Conservation (phyloP, 257 asterid species). For the Cynanchum wilfordii region DNA sequence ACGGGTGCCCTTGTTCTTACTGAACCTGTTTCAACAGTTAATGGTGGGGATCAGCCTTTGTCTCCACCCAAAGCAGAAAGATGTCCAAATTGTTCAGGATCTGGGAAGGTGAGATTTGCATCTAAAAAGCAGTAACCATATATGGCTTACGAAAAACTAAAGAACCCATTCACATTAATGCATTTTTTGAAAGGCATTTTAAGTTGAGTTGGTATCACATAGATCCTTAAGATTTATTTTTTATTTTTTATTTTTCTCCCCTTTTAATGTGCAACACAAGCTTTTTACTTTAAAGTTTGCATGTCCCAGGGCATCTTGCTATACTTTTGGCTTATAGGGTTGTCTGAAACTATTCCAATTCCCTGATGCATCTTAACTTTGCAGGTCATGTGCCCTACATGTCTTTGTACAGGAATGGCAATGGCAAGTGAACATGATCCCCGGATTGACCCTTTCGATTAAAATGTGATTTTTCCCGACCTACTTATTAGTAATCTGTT, state of each 20-base stretch:
- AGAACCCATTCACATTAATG: background rate
- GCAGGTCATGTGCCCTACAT: slow-evolving; percentile 97
- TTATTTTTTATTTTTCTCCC: too few relatives aligned
- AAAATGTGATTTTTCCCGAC: slow-evolving; percentile 1
- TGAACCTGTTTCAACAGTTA: slow-evolving; percentile 59
- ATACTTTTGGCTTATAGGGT: background rate
- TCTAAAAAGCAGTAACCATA: background rate
- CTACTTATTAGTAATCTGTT: background rate
- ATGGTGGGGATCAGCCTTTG: slow-evolving; percentile 44
- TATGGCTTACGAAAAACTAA: background rate
- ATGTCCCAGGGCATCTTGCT: background rate
- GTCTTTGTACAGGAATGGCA: slow-evolving; percentile 97
- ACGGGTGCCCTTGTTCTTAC: slow-evolving; percentile 74
- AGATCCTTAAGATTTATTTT: background rate
- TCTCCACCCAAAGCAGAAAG: slow-evolving; percentile 75
- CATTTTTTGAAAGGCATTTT: background rate
- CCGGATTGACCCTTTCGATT: slow-evolving; percentile 85
- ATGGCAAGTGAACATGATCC: slow-evolving; percentile 98
- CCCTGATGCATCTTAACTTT: slow-evolving; percentile 7
- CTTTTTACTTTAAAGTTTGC: background rate
- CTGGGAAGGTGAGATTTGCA: slow-evolving; percentile 69
- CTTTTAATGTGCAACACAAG: background rate
- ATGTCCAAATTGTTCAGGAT: slow-evolving; percentile 83
- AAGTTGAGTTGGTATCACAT: background rate
- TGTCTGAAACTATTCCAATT: background rate